phyloP scores from a whole-genome alignment of 441 rosid genomes.

The Adansonia grandidieri region DNA sequence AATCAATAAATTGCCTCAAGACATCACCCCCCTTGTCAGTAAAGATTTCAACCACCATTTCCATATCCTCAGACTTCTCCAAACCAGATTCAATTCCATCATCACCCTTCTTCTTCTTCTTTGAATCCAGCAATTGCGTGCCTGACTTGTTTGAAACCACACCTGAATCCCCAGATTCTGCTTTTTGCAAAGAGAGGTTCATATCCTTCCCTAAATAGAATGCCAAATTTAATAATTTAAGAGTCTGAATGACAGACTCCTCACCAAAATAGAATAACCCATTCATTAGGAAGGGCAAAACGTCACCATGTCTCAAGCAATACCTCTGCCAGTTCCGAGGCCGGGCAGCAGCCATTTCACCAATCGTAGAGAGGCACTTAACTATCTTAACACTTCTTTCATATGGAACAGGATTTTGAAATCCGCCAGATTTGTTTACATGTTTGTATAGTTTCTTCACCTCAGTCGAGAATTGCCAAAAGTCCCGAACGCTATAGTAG shows the following conservation, averaged over 20 bases:
- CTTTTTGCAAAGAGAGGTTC: slow-evolving; percentile 66
- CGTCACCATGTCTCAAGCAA: slow-evolving; percentile 90
- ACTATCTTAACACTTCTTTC: slow-evolving; percentile 98
- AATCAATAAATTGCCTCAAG: slow-evolving; percentile 91
- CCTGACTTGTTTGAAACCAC: slow-evolving; percentile 71
- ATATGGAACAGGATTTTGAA: slow-evolving; percentile 82
- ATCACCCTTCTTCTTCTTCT: slow-evolving; percentile 98
- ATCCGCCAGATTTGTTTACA: slow-evolving; percentile 94
- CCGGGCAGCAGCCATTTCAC: slow-evolving; percentile 94
- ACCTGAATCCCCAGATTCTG: slow-evolving; percentile 74
- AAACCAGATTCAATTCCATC: slow-evolving; percentile 84
- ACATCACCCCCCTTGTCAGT: slow-evolving; percentile 75
- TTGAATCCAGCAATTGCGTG: slow-evolving; percentile 73
- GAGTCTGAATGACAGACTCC: slow-evolving; percentile 94
- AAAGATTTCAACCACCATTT: slow-evolving; percentile 80
- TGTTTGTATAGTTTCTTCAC: slow-evolving; percentile 86
- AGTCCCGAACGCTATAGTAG: slow-evolving; percentile 94
- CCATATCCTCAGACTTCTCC: slow-evolving; percentile 99
- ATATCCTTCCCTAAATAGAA: slow-evolving; percentile 95
- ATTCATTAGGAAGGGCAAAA: slow-evolving; percentile 82
- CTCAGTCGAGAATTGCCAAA: slow-evolving; percentile 98
- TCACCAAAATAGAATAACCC: slow-evolving; percentile 89
- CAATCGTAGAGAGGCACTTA: slow-evolving; percentile 92
- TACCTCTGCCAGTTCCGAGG: slow-evolving; percentile 99
- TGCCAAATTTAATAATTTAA: slow-evolving; percentile 89